Evolutionary conservation across 495 filamentous ascomycete species (phyloP).

Genomic region (Lophiotrema nucula): DNA sequence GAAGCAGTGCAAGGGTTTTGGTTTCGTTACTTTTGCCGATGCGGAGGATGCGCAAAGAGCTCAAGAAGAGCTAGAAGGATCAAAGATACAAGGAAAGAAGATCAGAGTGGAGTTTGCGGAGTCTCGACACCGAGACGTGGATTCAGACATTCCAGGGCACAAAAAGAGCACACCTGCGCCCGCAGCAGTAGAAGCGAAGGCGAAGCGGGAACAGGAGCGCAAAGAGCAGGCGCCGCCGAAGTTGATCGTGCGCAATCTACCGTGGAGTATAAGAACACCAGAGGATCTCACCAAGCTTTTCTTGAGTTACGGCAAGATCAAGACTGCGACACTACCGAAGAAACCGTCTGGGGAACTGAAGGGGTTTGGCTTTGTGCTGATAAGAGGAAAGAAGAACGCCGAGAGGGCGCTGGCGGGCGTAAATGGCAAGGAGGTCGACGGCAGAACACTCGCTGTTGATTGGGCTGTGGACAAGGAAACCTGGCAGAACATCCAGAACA

Average conservation of each 20-base stretch:
- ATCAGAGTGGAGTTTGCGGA: constrained; percentile 86
- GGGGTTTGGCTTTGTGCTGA: constrained; percentile 89
- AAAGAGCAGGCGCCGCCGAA: constrained; percentile 65
- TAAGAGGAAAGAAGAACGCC: constrained; percentile 86
- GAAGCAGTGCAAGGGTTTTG: constrained; percentile 84
- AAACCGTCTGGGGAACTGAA: constrained; percentile 63
- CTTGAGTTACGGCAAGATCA: constrained; percentile 84
- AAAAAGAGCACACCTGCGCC: constrained; percentile 16
- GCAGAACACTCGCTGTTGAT: constrained; percentile 83
- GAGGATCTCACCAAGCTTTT: constrained; percentile 78
- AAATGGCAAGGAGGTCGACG: constrained; percentile 89
- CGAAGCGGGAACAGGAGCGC: constrained; percentile 55
- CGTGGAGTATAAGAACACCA: constrained; percentile 88
- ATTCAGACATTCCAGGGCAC: constrained; percentile 41
- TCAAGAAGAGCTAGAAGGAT: constrained; percentile 70
- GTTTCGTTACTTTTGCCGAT: constrained; percentile 96
- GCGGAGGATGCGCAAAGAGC: constrained; percentile 83
- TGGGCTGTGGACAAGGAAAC: constrained; percentile 91
- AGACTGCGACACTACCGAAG: constrained; percentile 75
- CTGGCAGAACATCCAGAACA: constrained; percentile 66
- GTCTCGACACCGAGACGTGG: constrained; percentile 70
- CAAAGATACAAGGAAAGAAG: constrained; percentile 71
- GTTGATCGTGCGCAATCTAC: constrained; percentile 91
- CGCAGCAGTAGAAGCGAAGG: constrained; percentile 50
- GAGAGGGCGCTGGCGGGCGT: constrained; percentile 80